These are phyloP conservation scores for Clitopilus passeckerianus DNA, from an alignment of 768 basidiomycete genomes.

Conservation along the genomic window DNA sequence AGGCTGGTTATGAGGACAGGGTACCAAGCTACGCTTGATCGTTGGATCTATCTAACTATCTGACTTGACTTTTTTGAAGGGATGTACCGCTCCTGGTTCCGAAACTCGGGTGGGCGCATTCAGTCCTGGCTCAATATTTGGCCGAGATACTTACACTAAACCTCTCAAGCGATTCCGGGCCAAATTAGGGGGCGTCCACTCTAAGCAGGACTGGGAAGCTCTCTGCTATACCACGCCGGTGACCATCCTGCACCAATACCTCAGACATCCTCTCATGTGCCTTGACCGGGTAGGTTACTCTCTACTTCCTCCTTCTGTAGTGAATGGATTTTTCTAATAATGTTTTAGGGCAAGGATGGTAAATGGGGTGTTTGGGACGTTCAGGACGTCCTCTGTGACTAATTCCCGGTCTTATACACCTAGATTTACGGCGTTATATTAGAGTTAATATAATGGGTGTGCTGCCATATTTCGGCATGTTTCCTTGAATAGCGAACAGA, in stretches of 20 bases:
- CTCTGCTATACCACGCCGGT: not conserved
- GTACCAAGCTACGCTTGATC: not conserved
- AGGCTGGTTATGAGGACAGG: not conserved
- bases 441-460: too few relatives aligned
- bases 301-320: not conserved
- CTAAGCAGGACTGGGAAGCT: not conserved
- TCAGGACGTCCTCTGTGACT: not conserved
- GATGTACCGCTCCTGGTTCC: not conserved
- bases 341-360: not conserved
- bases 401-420: not conserved
- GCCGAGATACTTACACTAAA: not conserved
- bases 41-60: not conserved
- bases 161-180: not conserved
- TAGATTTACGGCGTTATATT: too few relatives aligned
- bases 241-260: not conserved
- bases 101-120: not conserved
- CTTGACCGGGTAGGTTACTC: constrained; percentile 1
- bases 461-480: too few relatives aligned
- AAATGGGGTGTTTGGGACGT: constrained; percentile 4
- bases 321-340: not conserved
- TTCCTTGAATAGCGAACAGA: too few relatives aligned
- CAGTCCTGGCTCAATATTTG: not conserved
- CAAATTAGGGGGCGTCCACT: not conserved
- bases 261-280: not conserved
- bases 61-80: not conserved